These are phyloP conservation scores for Cucumis sativus DNA, from an alignment of 306 rosid genomes.

Conservation along the genomic window Cucumber_9930_V3 NC_026660.2:24750501-24751000, in stretches of 20 bases:
- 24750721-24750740: background rate
- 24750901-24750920: background rate
- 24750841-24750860: background rate
- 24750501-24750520: too few species aligned
- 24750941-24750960: conserved; percentile 23
- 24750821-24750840: background rate
- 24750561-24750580: too few species aligned
- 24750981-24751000: conserved; percentile 75
- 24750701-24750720: background rate
- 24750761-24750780: background rate
- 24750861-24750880: background rate
- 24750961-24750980: conserved; percentile 83
- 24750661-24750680: background rate
- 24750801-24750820: background rate
- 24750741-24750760: background rate
- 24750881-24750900: background rate
- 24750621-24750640: background rate
- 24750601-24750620: background rate
- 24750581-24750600: too few species aligned
- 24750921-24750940: background rate
- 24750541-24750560: too few species aligned
- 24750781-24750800: background rate
- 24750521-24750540: too few species aligned
- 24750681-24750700: background rate
- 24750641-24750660: background rate